Percentiles rank a stretch among this genome's conserved stretches.
Evolutionary conservation across 169 alveolate genomes (phyloP).

Genomic region (Plasmodium malariae): DNA sequence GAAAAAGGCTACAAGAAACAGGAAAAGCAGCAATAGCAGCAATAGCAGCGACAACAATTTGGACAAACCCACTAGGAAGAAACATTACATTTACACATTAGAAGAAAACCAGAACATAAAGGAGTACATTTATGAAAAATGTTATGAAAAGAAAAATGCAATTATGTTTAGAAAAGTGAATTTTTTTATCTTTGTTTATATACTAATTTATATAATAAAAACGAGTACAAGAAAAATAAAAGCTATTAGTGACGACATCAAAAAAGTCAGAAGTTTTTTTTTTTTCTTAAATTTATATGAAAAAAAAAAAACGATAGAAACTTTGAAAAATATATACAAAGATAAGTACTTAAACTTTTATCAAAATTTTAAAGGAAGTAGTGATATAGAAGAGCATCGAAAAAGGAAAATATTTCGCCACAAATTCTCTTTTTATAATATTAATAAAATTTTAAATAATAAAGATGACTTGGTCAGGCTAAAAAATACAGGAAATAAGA

Average conservation of each 20-base stretch:
- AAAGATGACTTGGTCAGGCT: slow-evolving; percentile 41
- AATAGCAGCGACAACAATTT: background rate
- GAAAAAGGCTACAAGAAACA: too few species aligned
- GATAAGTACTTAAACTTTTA: slow-evolving; percentile 46
- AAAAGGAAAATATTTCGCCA: slow-evolving; percentile 58
- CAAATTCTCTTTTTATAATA: slow-evolving; percentile 46
- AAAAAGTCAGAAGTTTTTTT: slow-evolving; percentile 53
- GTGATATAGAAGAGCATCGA: slow-evolving; percentile 44
- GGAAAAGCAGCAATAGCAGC: background rate
- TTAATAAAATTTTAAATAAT: slow-evolving; percentile 29
- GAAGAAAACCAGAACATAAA: slow-evolving; percentile 28
- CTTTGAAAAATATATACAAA: slow-evolving; percentile 44
- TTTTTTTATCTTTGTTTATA: slow-evolving; percentile 49
- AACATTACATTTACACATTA: too few species aligned
- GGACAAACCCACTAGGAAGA: background rate
- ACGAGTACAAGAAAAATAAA: slow-evolving; percentile 58
- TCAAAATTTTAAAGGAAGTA: slow-evolving; percentile 38
- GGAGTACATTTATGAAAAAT: slow-evolving; percentile 44
- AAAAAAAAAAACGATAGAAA: slow-evolving; percentile 64
- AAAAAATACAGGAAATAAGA: slow-evolving; percentile 1
- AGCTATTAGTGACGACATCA: slow-evolving; percentile 35
- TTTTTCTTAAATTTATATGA: slow-evolving; percentile 57
- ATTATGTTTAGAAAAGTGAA: slow-evolving; percentile 61
- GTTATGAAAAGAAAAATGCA: slow-evolving; percentile 20
- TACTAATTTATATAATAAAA: slow-evolving; percentile 47